Evolutionary conservation across 768 basidiomycete genomes (phyloP), one percentile per base, ranked within the genome.

Genomic region (Leccinum subgranulosum): DNA sequence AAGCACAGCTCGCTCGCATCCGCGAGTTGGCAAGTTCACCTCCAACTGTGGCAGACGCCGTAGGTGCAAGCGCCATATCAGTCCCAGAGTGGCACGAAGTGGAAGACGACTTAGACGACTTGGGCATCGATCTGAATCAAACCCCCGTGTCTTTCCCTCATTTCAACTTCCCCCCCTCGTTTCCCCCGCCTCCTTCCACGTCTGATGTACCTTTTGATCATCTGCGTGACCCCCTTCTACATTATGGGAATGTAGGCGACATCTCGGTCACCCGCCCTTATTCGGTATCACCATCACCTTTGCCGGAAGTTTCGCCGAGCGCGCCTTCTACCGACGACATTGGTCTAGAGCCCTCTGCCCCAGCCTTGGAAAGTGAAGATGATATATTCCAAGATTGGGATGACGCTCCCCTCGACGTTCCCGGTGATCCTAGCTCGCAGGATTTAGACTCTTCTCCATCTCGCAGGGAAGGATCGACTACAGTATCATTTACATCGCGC

Each of bases 51-150:
- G 48, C 57, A 25, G 72, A 69, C 19, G 51, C 51, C 23, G 56
- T 60, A 49, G 36, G 45, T 27, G 55, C 63, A 49, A 52, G 67
- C 12, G 54, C 70, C 4, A 36, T 43, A 2, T 84, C 81, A 52
- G 84, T 74, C 25, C 84, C 84, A 10, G 75, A 73, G 39, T 85
- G 80, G 81, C 70, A 78, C 46, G 83, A 85, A 56, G 79, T 83
- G 12, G 62, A 77, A 36, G 76, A 78, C 34, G 74, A 75, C 25
- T 73, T 77, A 49, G 69, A 58, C 6, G 47, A 51, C 36, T 33
- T 66, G 29, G 56, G 23, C 31, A 29, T 63, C 19, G 51, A 60
- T 25, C 48, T 49, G 53, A 54, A 55, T 6, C 14, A 55, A 27
- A 50, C 53, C 45, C 52, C 64, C 61, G 15, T 34, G 10, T 21